Evolutionary conservation across 345 rosid species (phyloP).

Genomic region (Cardamine chenopodiifolia): DNA sequence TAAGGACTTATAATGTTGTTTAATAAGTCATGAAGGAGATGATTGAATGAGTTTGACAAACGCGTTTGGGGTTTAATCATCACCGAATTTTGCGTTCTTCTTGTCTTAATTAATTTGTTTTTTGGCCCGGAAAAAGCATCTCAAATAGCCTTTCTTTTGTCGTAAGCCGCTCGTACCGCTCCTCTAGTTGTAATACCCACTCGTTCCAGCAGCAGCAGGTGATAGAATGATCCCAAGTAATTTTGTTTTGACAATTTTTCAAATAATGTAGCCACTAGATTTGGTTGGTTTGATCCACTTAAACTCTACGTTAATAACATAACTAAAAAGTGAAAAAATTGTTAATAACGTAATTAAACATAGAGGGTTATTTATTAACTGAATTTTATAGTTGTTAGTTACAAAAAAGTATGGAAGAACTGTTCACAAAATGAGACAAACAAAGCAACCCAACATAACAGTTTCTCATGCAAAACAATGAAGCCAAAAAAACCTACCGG

Average conservation of each 20-base stretch:
- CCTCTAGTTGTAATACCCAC: conserved; percentile 19
- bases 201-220: conserved; percentile 20
- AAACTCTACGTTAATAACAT: not conserved
- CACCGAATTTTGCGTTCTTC: conserved; percentile 28
- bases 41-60: conserved; percentile 30
- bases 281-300: not conserved
- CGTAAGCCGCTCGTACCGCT: no score
- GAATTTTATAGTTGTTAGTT: conserved; percentile 17
- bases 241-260: conserved; percentile 1
- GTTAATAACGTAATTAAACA: not conserved
- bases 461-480: conserved; percentile 35
- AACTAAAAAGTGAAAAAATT: not conserved
- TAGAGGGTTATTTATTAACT: conserved; percentile 10
- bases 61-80: conserved; percentile 36
- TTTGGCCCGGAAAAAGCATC: no score
- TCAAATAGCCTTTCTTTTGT: no score
- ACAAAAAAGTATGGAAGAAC: conserved; percentile 14
- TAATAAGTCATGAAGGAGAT: conserved; percentile 28
- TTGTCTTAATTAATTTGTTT: conserved; percentile 25
- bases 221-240: not conserved
- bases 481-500: conserved; percentile 24
- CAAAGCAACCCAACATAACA: not conserved
- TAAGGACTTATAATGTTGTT: not conserved
- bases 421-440: conserved; percentile 16
- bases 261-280: not conserved